Evolutionary conservation across 1,284 basidiomycete species (phyloP).

Genomic region (Fistulina hepatica): DNA sequence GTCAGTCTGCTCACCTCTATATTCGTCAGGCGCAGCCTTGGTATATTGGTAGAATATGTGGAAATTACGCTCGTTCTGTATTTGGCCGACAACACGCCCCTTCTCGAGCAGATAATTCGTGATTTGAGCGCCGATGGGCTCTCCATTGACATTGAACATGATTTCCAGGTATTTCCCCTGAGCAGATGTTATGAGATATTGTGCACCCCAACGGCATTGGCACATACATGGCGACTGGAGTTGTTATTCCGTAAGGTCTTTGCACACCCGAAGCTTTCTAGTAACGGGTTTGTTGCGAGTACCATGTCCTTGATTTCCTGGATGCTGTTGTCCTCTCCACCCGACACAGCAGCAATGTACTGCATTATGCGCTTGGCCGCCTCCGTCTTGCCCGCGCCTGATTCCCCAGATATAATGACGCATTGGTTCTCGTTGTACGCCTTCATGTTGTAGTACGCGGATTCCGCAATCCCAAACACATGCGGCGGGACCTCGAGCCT

Average conservation of each 20-base stretch:
- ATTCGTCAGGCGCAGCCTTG: conserved; percentile 82
- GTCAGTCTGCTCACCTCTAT: conserved; percentile 51
- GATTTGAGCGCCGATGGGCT: conserved; percentile 95
- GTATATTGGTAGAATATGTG: conserved; percentile 99
- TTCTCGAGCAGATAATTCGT: conserved; percentile 99
- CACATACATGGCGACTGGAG: conserved; percentile 88
- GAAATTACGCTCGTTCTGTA: conserved; percentile 94
- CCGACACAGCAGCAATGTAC: conserved; percentile 96
- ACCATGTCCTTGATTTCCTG: conserved; percentile 99
- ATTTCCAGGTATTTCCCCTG: conserved; percentile 99
- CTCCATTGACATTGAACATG: conserved; percentile 91
- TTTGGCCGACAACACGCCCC: conserved; percentile 93
- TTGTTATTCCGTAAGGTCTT: conserved; percentile 99
- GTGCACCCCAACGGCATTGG: conserved; percentile 1
- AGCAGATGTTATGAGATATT: conserved; percentile 5
- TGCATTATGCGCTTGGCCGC: conserved; percentile 99
- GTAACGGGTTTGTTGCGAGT: conserved; percentile 93
- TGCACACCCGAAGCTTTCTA: conserved; percentile 98
- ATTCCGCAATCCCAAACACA: conserved; percentile 96
- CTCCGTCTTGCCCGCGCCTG: conserved; percentile 95
- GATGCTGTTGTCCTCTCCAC: conserved; percentile 75
- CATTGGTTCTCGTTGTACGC: conserved; percentile 99
- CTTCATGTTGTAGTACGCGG: conserved; percentile 98
- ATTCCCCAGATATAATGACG: conserved; percentile 99
- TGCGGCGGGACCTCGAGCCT: conserved; percentile 96